Evolutionary conservation across 805 yeast species (phyloP), one percentile per base, ranked within the genome.

Genomic region (Jamesozyma hellenica): DNA sequence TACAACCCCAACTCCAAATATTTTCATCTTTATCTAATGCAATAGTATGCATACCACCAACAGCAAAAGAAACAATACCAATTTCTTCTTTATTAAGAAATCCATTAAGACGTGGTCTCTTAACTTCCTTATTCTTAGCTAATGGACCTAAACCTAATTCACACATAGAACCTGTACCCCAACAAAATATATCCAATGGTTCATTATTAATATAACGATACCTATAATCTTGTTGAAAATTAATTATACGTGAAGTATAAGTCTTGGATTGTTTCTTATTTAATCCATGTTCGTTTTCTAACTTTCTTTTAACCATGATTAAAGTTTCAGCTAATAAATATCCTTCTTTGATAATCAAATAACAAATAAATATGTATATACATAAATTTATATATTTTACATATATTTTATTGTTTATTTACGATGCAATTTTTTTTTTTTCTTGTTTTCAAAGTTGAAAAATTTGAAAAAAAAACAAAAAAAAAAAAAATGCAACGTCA

Each of bases 1-100:
- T 92, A 34, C 84, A 82, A 42, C 99, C 99, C 99, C 99, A 92
- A 3, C 96, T 82, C 96, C 96, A 92, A n/a, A 92, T 62, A 42
- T 74, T 69, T 48, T 86, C 86, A 14, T 75, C 66, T 30, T 74
- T 60, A 56, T 87, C 96, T 38, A 90, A 63, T 0, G 90, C 96
- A 34, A 92, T 57, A 1, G 82, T 75, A 56, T 92, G 99, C 82
- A 92, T 90, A 38, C 98, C 99, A 37, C 99, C 99, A 19, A 77
- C 95, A 1, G 95, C 86, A 53, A 92, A 69, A 46, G 85, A 90
- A 21, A 87, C 92, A 40, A 92, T 76, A 2, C 82, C 80, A 9
- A 71, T 75, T 3, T 73, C 73, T 23, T 80, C 82, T 17, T 64
- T 63, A 2, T 75, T 67, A 45, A 92, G 67, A 43, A 68, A 76